phyloP scores from a whole-genome alignment of 2,329 filamentous ascomycete genomes.

The Biscogniauxia mediterranea region DNA sequence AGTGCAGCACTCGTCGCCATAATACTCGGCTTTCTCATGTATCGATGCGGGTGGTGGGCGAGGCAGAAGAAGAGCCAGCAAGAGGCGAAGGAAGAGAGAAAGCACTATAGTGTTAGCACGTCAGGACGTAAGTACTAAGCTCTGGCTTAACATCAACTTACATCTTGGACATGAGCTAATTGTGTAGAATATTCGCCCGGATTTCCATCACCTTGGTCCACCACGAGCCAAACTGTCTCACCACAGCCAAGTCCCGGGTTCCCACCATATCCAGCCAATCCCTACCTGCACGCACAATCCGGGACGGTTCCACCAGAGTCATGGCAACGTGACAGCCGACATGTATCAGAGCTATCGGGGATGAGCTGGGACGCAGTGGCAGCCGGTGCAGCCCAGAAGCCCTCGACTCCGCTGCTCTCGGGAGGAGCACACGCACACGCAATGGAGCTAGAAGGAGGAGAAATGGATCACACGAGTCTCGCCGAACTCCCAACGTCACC shows the following conservation, averaged over 20 bases:
- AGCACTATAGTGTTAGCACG: constrained; percentile 2
- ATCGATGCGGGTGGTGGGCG: constrained; percentile 22
- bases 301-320: constrained; percentile 7
- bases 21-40: constrained; percentile 19
- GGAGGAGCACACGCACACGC: constrained; percentile 1
- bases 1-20: constrained; percentile 19
- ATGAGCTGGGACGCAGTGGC: constrained; percentile 10
- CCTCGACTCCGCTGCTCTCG: constrained; percentile 11
- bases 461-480: constrained; percentile 8
- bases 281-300: constrained; percentile 5
- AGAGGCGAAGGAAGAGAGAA: constrained; percentile 2
- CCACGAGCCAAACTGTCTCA: constrained; percentile 6
- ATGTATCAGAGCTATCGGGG: constrained; percentile 15
- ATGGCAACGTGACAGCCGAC: constrained; percentile 12
- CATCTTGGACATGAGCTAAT: background rate
- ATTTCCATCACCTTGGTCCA: constrained; percentile 11
- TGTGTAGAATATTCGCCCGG: constrained; percentile 12
- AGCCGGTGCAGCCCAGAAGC: constrained; percentile 8
- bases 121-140: constrained; percentile 8
- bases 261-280: constrained; percentile 13
- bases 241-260: constrained; percentile 12
- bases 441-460: constrained; percentile 15
- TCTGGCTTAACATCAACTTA: background rate
- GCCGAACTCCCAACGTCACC: constrained; percentile 14
- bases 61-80: constrained; percentile 14